Evolutionary conservation across 75 land plant genomes (phyloP).

Genomic region (Pinus tabuliformis): DNA sequence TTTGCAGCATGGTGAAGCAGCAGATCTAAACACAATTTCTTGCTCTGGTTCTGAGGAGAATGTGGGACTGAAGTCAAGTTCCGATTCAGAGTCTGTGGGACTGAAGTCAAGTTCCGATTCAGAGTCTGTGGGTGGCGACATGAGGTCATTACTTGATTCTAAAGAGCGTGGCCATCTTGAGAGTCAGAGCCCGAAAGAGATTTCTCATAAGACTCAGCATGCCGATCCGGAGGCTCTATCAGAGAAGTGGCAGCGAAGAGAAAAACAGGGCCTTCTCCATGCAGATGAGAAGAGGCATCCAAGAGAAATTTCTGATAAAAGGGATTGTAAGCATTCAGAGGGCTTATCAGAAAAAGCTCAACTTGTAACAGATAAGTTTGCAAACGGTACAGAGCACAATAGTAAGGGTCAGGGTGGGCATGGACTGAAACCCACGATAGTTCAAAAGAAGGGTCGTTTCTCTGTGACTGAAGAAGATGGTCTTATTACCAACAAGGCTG

Average conservation of each 20-base stretch:
- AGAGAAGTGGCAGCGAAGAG: background rate
- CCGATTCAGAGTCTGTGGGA: background rate
- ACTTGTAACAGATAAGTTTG: background rate
- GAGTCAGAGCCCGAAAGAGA: no score
- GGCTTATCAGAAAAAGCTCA: background rate
- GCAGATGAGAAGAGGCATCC: background rate
- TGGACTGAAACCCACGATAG: background rate
- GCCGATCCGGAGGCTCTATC: background rate
- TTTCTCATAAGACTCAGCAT: no score
- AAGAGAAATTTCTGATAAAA: background rate
- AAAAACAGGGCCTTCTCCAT: background rate
- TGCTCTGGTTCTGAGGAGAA: no score
- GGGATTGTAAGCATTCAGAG: background rate
- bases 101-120: background rate
- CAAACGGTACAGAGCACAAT: background rate
- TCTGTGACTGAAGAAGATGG: constrained; percentile 5
- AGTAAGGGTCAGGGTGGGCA: background rate
- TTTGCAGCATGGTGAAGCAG: no score
- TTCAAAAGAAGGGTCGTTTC: constrained; percentile 9
- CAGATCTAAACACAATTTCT: no score
- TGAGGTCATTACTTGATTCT: background rate
- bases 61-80: background rate
- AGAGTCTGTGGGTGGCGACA: background rate
- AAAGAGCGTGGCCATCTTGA: no score
- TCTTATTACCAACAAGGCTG: background rate